These are phyloP conservation scores for Thielaviopsis ethacetica DNA, from an alignment of 2,329 filamentous ascomycete species.

Conservation along the genomic window DNA sequence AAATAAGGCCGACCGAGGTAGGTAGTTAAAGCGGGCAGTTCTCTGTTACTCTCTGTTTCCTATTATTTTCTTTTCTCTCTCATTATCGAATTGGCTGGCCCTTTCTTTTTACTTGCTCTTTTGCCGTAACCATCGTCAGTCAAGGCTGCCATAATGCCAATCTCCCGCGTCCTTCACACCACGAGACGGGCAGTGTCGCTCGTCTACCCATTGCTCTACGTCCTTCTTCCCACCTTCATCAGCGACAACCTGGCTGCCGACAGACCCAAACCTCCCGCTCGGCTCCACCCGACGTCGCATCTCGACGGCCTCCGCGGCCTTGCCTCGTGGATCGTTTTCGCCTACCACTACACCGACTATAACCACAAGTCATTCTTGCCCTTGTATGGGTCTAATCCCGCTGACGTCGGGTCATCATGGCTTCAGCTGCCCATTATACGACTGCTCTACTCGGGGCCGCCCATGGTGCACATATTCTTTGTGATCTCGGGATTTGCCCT, in stretches of 20 bases:
- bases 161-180: neutral
- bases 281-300: conserved; percentile 34
- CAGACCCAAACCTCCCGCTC: neutral
- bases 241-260: conserved; percentile 1
- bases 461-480: conserved; percentile 44
- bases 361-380: conserved; percentile 10
- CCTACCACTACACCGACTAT: conserved; percentile 30
- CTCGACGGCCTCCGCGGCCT: conserved; percentile 43
- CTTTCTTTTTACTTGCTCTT: neutral
- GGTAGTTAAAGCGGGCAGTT: too few species aligned
- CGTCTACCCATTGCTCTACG: neutral
- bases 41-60: neutral
- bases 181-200: neutral
- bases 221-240: conserved; percentile 7
- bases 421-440: conserved; percentile 37
- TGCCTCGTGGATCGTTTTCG: conserved; percentile 37
- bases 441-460: conserved; percentile 36
- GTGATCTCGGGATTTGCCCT: conserved; percentile 46
- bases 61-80: neutral
- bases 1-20: too few species aligned
- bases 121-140: neutral
- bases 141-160: neutral
- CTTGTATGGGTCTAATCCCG: conserved; percentile 29
- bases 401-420: conserved; percentile 19
- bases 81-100: neutral